Percentiles rank a stretch among this genome's conserved stretches.
Conservation (phyloP, 73 alveolate genomes). For the Strombidium stylifer region DNA sequence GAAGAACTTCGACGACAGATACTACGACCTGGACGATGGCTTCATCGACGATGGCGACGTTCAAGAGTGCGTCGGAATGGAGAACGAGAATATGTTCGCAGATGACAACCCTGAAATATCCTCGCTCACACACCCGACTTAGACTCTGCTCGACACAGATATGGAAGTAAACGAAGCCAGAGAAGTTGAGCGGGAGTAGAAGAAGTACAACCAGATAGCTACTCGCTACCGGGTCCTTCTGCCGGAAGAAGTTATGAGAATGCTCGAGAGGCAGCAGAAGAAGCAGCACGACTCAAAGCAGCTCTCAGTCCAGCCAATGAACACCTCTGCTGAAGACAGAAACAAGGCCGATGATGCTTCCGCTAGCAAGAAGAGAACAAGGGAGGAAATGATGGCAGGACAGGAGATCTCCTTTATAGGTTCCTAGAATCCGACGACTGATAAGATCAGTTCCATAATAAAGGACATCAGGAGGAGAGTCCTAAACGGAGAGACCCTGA, state of each 20-base stretch:
- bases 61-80: conserved; percentile 13
- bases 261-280: no score
- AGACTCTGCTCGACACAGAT: background rate
- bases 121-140: conserved; percentile 1
- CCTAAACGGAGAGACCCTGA: conserved; percentile 23
- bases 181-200: background rate
- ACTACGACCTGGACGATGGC: conserved; percentile 20
- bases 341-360: conserved; percentile 6
- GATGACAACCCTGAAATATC: background rate
- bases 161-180: background rate
- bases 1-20: conserved; percentile 6
- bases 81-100: background rate
- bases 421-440: conserved; percentile 2
- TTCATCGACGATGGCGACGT: conserved; percentile 24
- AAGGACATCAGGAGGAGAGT: background rate
- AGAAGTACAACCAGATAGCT: background rate
- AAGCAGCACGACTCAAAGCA: no score
- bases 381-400: background rate
- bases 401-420: background rate
- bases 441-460: conserved; percentile 11
- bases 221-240: no score
- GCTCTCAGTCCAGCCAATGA: no score
- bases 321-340: background rate
- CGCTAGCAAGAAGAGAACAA: background rate
- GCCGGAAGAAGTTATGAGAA: no score